Evolutionary conservation across 1,284 basidiomycete genomes (phyloP), one percentile per base, ranked within the genome.

Genomic region (Marasmius sp.): DNA sequence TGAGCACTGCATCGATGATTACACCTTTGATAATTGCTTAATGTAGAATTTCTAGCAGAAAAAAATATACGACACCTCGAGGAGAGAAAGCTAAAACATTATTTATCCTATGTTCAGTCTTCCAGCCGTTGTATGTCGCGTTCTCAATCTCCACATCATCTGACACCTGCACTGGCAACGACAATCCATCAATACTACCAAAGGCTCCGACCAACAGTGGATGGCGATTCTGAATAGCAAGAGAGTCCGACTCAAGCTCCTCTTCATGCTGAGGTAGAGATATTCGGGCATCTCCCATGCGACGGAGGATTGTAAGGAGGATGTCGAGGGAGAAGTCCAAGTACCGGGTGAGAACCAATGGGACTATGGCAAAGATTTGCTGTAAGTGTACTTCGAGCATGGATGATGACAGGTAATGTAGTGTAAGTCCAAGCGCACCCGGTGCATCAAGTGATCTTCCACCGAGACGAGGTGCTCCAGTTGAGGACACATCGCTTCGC

Each of bases 331-430:
- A 68, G 66, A 79, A 80, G 1, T 38, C 55, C 58, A 82, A 65
- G 52, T 84, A 84, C 0, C 64, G 60, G 0, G 71, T 70, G 12
- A 72, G 67, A 0, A 72, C 75, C 9, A 71, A 58, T 2, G 74
- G 74, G 39, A 73, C 69, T 18, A 77, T 55, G 0, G 72, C 72
- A 65, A 78, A 77, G 9, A 82, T 77, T 55, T 80, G 72, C 22
- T 74, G 70, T 0, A 84, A 68, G 12, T 66, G 74, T 6, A 70
- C 68, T 37, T 80, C 73, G 0, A 52, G 64, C 72, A 82, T 81
- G 0, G 77, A 74, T 0, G 77, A 83, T 38, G 66, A 71, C 1
- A 84, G 68, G 54, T 73, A 84, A 61, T 85, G 81, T 0, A 83
- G 71, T 0, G 75, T 58, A 0, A 84, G 74, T 0, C 81, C 81